Conservation (phyloP, 2,329 filamentous ascomycete species). For the Scedosporium apiospermum region DNA sequence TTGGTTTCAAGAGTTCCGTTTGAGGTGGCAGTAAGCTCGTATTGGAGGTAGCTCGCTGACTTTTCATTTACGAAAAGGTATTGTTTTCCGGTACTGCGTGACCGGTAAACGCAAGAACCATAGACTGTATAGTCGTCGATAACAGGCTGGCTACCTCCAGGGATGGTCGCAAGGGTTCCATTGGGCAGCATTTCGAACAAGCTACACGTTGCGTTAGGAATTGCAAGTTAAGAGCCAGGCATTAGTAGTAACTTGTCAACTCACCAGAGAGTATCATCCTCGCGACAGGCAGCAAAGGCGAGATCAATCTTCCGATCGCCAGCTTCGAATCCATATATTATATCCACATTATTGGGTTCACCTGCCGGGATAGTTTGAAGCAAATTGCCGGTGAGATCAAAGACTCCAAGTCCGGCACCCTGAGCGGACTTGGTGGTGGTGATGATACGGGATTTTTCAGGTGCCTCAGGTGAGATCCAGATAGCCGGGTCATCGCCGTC, state of each 20-base stretch:
- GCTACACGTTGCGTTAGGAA: conserved; percentile 17
- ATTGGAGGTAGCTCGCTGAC: conserved; percentile 42
- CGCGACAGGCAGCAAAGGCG: conserved; percentile 39
- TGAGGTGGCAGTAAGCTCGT: conserved; percentile 31
- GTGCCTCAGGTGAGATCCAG: conserved; percentile 32
- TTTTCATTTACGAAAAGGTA: conserved; percentile 48
- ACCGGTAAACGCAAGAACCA: conserved; percentile 42
- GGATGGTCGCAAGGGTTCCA: conserved; percentile 30
- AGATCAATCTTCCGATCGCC: conserved; percentile 35
- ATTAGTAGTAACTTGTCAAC: conserved; percentile 10
- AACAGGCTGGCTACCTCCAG: conserved; percentile 36
- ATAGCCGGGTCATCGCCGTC: conserved; percentile 39
- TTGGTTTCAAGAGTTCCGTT: conserved; percentile 32
- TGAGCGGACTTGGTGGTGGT: conserved; percentile 41
- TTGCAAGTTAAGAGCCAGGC: conserved; percentile 1
- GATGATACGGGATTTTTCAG: conserved; percentile 35
- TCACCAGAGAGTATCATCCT: conserved; percentile 42
- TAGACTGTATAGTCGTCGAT: conserved; percentile 37
- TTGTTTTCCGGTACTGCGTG: conserved; percentile 33
- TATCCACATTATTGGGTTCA: conserved; percentile 44
- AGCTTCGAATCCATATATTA: conserved; percentile 38
- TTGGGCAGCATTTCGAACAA: conserved; percentile 38
- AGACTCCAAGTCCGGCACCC: conserved; percentile 38
- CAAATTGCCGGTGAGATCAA: conserved; percentile 36
- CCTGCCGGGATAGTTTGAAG: conserved; percentile 33